Evolutionary conservation across 1,284 basidiomycete genomes (phyloP), one percentile per base, ranked within the genome.

Genomic region (Cystobasidium sp.): DNA sequence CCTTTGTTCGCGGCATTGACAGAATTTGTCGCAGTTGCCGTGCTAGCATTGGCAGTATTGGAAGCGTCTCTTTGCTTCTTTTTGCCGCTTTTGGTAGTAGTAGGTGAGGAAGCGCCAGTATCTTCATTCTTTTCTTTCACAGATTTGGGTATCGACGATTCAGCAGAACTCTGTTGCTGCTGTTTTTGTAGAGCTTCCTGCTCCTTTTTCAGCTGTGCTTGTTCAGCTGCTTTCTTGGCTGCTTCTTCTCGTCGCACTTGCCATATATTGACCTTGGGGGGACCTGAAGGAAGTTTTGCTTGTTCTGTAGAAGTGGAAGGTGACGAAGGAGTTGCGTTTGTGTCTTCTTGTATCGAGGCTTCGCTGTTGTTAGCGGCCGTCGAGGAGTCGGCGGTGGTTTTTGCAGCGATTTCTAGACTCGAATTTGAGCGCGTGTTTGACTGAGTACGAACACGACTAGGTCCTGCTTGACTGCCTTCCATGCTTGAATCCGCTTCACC

Each of bases 241-340:
- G 56, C 58, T 61, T 73, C 70, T 59, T 59, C 49, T 37, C 53
- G 41, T 31, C 70, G 43, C 6, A 73, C 52, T 51, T 73, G 56
- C 70, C 70, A 73, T 12, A 73, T 73, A 43, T 73, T 73, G 49
- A 66, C 62, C 59, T 73, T 73, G 43, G 70, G 70, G 20, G 70
- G 70, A 14, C 51, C 70, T n/a, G 62, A 24, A 22, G 52, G 43
- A 24, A 47, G 18, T 46, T 71, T 71, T 8, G 31, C 7, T 67
- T 7, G 7, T 16, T 52, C 52, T 52, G n/a, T 8, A 16, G 37
- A 22, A 41, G 49, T 53, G 5, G 61, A 49, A 43, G 56, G 14
- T 41, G n/a, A 41, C 56, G 56, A 39, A 12, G 22, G 56, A 31
- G 43, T 22, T 24, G 20, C 16, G 16, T 59, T 56, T 55, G 37